phyloP scores from a whole-genome alignment of 108 stramenopile species.

The Nitzschia palea region DNA sequence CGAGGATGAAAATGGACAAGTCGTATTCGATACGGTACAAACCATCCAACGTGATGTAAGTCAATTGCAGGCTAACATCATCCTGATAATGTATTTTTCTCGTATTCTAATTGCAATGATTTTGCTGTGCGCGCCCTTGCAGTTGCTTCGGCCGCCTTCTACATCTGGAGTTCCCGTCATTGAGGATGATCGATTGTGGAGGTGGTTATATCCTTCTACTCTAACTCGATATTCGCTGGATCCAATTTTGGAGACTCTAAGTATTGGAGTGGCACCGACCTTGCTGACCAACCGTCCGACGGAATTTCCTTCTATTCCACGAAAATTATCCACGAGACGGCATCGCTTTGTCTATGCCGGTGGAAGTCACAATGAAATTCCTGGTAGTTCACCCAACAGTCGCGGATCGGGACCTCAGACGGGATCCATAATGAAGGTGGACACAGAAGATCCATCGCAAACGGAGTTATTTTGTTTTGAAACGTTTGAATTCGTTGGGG shows the following conservation, averaged over 20 bases:
- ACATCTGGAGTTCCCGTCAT: background rate
- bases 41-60: background rate
- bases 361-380: background rate
- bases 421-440: constrained; percentile 5
- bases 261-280: background rate
- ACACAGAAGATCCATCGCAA: background rate
- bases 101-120: background rate
- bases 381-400: background rate
- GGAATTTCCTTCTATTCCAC: background rate
- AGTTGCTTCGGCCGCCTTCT: background rate
- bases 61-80: background rate
- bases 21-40: constrained; percentile 41
- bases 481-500: constrained; percentile 27
- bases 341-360: background rate
- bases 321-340: background rate
- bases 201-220: background rate
- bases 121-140: too few species aligned
- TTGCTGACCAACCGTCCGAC: background rate
- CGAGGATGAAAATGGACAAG: constrained; percentile 44
- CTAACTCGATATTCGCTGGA: background rate
- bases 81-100: background rate
- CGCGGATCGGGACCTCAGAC: background rate
- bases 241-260: background rate
- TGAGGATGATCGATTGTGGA: background rate
- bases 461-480: background rate